Evolutionary conservation across 2,329 filamentous ascomycete genomes (phyloP).

Genomic region (Ceratocystis variospora): DNA sequence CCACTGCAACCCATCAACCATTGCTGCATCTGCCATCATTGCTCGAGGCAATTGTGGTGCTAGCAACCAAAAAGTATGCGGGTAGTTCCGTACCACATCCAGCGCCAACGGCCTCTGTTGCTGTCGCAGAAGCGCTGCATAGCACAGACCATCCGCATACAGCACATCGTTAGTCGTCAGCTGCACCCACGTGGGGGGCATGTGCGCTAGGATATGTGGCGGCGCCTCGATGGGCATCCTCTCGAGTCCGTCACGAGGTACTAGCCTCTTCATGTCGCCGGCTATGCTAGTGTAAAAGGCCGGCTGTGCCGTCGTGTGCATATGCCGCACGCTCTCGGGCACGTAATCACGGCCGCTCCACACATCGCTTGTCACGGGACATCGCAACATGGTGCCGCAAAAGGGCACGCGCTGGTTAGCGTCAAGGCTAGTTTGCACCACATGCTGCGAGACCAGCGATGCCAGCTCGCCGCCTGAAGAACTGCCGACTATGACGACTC

Average conservation of each 20-base stretch:
- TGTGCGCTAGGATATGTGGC: conserved; percentile 23
- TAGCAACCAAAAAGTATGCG: conserved; percentile 41
- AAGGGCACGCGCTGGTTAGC: not conserved
- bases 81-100: conserved; percentile 34
- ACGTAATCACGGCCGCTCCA: conserved; percentile 28
- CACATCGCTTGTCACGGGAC: conserved; percentile 36
- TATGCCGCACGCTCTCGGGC: conserved; percentile 26
- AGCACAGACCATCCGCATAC: conserved; percentile 39
- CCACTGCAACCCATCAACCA: conserved; percentile 32
- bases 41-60: conserved; percentile 31
- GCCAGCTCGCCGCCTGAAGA: conserved; percentile 38
- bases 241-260: conserved; percentile 30
- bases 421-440: conserved; percentile 23
- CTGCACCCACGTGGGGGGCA: conserved; percentile 36
- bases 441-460: conserved; percentile 30
- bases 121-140: conserved; percentile 31
- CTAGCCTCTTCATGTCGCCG: conserved; percentile 25
- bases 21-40: conserved; percentile 30
- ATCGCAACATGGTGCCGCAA: conserved; percentile 32
- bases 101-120: conserved; percentile 30
- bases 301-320: conserved; percentile 30
- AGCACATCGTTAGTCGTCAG: conserved; percentile 37
- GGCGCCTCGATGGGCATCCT: conserved; percentile 32
- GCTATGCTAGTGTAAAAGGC: conserved; percentile 28
- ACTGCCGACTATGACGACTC: conserved; percentile 31